Base-by-base conservation (phyloP, 169 alveolate genomes). In the Miamiensis avidus region DNA sequence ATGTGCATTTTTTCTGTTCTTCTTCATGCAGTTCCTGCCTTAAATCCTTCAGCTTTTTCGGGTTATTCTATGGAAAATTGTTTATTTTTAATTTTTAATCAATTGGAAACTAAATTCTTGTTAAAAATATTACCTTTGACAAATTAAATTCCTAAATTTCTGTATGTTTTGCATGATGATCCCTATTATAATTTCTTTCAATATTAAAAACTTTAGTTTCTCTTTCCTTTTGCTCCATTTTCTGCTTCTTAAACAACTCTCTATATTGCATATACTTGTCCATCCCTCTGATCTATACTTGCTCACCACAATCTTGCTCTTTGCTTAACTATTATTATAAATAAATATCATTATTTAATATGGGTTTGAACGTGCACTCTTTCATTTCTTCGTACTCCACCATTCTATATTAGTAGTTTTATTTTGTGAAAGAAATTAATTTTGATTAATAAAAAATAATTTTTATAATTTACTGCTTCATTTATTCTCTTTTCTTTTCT, bases 361-460 rank as follows among this genome's bases (percentile, higher is more conserved):
- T 65, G 30, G 90, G 90, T 30, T 86, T 81, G 28, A 86, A 86
- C 0, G 90, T 86, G 28, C 90, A 86, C 31, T 86, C 90, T 79
- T 86, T 86, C 69, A 86, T 74, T 76, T 86, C 82, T 33, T 86
- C 82, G 75, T 86, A 86, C 75, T 86, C 78, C 29, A 79, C 30
- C 79, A 77, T 26, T 79, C 89, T 85, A 82, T 0, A 65, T 29
- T 65, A 25, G 0, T 28, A 4, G 4, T 32, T n/a, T 25, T 75
- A 33, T 16, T 65, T 78, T 79, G 0, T 29, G 27, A 25, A n/a
- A 79, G 26, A 6, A 64, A 79, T 1, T 49, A 79, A 28, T 0
- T 29, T 34, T 64, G 25, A 29, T 0, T 16, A 28, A 0, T 32
- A 1, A 78, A 29, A 49, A 16, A 33, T 6, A 77, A 77, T 31